Evolutionary conservation across 2,329 filamentous ascomycete species (phyloP).

Genomic region (Cercospora sp.): DNA sequence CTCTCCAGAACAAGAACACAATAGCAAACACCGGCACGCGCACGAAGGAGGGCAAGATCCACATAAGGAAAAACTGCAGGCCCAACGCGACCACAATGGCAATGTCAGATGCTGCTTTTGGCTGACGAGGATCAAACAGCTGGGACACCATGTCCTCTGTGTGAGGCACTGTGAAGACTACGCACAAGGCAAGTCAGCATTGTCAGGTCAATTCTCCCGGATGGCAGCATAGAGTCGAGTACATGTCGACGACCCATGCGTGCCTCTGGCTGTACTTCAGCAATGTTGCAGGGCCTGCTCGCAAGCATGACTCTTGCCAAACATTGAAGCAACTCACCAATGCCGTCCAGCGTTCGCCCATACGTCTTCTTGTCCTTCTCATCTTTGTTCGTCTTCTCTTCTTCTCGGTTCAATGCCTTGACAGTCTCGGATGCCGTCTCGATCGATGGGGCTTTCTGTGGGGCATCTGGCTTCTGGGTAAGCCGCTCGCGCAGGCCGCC

Average conservation of each 20-base stretch:
- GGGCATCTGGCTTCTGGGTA: conserved; percentile 38
- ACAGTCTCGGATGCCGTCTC: conserved; percentile 50
- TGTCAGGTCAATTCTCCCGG: conserved; percentile 11
- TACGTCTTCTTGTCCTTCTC: conserved; percentile 73
- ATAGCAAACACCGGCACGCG: conserved; percentile 77
- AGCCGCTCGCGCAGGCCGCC: conserved; percentile 52
- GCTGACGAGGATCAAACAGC: conserved; percentile 87
- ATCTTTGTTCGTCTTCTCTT: conserved; percentile 49
- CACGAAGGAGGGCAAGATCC: conserved; percentile 66
- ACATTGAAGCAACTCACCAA: conserved; percentile 61
- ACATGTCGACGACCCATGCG: conserved; percentile 5
- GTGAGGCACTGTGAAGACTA: conserved; percentile 92
- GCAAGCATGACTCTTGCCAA: conserved; percentile 2
- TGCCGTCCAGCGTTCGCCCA: conserved; percentile 87
- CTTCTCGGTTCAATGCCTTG: conserved; percentile 52
- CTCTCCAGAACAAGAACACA: conserved; percentile 89
- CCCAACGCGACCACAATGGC: conserved; percentile 77
- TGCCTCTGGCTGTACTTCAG: conserved; percentile 17
- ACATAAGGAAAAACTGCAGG: conserved; percentile 72
- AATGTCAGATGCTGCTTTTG: conserved; percentile 89
- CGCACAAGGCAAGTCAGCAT: conserved; percentile 31
- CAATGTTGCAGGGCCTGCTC: neutral
- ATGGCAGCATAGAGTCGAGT: conserved; percentile 2
- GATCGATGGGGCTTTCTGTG: conserved; percentile 36
- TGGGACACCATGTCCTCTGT: conserved; percentile 99